These are phyloP conservation scores for Lachancea mirantina DNA, from an alignment of 805 yeast genomes.

Conservation along the genomic window DNA sequence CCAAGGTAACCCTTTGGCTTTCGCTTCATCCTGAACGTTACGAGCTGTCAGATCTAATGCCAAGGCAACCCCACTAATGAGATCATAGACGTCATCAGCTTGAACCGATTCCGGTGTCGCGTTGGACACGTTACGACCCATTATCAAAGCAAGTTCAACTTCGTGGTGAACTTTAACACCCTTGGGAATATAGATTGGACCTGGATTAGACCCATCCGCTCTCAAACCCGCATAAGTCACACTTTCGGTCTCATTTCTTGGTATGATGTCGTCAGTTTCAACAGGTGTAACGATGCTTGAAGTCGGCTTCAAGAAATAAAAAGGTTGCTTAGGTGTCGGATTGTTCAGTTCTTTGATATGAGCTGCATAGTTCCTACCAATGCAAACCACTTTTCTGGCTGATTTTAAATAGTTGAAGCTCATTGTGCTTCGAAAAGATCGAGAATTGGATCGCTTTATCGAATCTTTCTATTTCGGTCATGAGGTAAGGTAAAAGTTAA, in stretches of 20 bases:
- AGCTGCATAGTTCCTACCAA: slow-evolving; percentile 96
- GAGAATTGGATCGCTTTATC: too few relatives aligned
- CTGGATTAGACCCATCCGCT: slow-evolving; percentile 37
- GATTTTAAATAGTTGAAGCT: slow-evolving; percentile 46
- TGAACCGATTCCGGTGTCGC: slow-evolving; percentile 45
- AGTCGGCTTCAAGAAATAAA: slow-evolving; percentile 86
- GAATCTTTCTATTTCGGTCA: too few relatives aligned
- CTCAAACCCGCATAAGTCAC: slow-evolving; percentile 21
- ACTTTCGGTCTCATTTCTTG: not conserved
- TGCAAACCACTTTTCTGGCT: slow-evolving; percentile 81
- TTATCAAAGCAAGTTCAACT: slow-evolving; percentile 78
- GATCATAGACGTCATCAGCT: slow-evolving; percentile 60
- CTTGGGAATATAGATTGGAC: slow-evolving; percentile 76
- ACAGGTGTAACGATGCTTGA: slow-evolving; percentile 62
- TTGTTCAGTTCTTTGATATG: slow-evolving; percentile 89
- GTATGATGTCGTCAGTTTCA: slow-evolving; percentile 8
- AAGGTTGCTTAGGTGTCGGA: slow-evolving; percentile 74
- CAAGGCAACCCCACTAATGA: slow-evolving; percentile 80
- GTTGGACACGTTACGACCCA: slow-evolving; percentile 58
- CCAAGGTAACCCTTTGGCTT: slow-evolving; percentile 94
- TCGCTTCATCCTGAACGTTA: slow-evolving; percentile 91
- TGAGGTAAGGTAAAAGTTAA: too few relatives aligned
- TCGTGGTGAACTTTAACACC: slow-evolving; percentile 85
- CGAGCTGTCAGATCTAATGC: slow-evolving; percentile 94
- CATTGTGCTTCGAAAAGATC: too few relatives aligned